Base-by-base conservation (phyloP, 2,329 filamentous ascomycete species). In the Xylaria sp. region DNA sequence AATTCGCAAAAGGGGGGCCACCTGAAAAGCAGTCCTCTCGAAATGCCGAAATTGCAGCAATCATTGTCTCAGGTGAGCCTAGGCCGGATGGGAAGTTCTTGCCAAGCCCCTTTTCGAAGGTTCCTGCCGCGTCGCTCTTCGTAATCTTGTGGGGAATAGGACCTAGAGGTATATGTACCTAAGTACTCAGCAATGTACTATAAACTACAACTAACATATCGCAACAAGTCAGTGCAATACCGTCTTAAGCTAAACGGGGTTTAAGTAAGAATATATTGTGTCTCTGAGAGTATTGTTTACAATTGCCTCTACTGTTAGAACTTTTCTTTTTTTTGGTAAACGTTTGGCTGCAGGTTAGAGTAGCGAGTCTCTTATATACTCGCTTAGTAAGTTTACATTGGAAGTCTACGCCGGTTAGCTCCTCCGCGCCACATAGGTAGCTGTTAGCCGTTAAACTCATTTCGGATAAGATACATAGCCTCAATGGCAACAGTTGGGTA, bases 31-130 rank as follows among this genome's bases (percentile, higher is more conserved):
- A 71, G 60, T 58, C 10, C 63, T 50, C 67, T 25, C 59, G 52
- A 60, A 73, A 68, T 71, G 69, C 75, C 73, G 76, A 77, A 72
- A 77, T 77, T 77, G 65, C 72, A 69, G 70, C 66, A 76, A 75
- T 75, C 67, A 74, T 74, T 60, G 25, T 54, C 28, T 37, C 52
- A 65, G 34, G 54, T 28, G 34, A 59, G 39, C 58, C 41, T 57
- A 46, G 39, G 46, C 41, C 54, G 34, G 10, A 13, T 58, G 46
- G 15, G 44, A 63, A 46, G 32, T 55, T 39, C 34, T 46, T 65
- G 66, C 70, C 69, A 71, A 69, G 69, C 66, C 69, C 73, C 61
- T 63, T 70, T 70, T 61, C 51, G 39, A 28, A 10, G 59, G 55
- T 18, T 56, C 48, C 39, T 65, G 62, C 62, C 66, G 62, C 58